Evolutionary conservation across 768 basidiomycete species (phyloP).

Genomic region (Agrocybe praecox): DNA sequence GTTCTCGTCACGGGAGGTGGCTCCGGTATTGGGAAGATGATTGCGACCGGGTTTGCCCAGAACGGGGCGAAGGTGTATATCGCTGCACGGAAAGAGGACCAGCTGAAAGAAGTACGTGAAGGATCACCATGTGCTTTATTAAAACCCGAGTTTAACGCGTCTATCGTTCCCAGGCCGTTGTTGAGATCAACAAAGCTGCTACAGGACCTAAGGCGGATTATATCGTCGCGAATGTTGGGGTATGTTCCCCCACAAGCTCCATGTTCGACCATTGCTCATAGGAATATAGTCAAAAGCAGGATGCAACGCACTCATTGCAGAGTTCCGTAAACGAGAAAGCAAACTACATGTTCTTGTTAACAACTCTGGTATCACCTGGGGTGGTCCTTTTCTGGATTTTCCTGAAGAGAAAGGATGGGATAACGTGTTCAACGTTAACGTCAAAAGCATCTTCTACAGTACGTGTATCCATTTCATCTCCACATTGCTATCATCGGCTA

Average conservation of each 20-base stretch:
- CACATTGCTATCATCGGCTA: no score
- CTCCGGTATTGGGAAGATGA: slow-evolving; percentile 84
- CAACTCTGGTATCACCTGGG: slow-evolving; percentile 84
- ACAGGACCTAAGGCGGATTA: slow-evolving; percentile 66
- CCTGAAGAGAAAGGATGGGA: slow-evolving; percentile 90
- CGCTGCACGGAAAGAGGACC: slow-evolving; percentile 79
- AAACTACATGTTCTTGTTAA: slow-evolving; percentile 85
- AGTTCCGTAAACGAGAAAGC: slow-evolving; percentile 68
- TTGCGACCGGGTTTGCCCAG: slow-evolving; percentile 78
- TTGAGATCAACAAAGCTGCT: slow-evolving; percentile 60
- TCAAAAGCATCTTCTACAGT: slow-evolving; percentile 87
- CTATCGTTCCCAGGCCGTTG: slow-evolving; percentile 41
- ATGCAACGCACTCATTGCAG: slow-evolving; percentile 69
- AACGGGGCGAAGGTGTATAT: slow-evolving; percentile 92
- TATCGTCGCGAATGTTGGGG: slow-evolving; percentile 73
- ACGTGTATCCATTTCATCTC: slow-evolving; percentile 24
- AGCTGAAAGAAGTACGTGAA: slow-evolving; percentile 67
- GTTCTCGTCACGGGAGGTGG: slow-evolving; percentile 85
- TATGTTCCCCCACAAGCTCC: slow-evolving; percentile 36
- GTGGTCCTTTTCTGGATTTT: slow-evolving; percentile 65
- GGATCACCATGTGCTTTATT: background rate
- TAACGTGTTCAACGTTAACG: slow-evolving; percentile 78
- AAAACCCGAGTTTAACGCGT: background rate
- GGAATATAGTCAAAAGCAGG: slow-evolving; percentile 68
- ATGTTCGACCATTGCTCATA: background rate